phyloP scores from a whole-genome alignment of 306 rosid species.

The Pyrus betulifolia region DNA sequence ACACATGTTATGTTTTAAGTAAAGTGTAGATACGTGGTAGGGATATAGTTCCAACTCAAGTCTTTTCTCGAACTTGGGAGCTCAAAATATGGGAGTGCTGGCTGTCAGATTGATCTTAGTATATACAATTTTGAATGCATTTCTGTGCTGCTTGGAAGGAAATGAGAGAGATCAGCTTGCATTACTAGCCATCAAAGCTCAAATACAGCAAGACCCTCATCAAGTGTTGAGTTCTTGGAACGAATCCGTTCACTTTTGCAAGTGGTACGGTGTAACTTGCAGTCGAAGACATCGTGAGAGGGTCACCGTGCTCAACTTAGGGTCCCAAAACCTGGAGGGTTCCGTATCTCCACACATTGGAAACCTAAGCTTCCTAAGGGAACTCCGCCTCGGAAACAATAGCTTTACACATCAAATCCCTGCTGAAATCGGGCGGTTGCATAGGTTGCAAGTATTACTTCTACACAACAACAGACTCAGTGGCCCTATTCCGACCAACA shows the following conservation, averaged over 20 bases:
- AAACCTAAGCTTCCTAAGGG: neutral
- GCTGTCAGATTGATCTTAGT: too few species aligned
- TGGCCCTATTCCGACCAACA: neutral
- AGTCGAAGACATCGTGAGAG: neutral
- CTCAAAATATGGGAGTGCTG: too few species aligned
- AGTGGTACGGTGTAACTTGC: neutral
- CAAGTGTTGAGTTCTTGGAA: neutral
- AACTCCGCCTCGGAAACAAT: neutral
- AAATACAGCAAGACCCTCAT: neutral
- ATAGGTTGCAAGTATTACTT: neutral
- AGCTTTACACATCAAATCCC: neutral
- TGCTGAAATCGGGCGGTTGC: neutral
- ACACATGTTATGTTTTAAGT: neutral
- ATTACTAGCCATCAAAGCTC: neutral
- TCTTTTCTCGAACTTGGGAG: too few species aligned
- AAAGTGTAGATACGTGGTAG: too few species aligned
- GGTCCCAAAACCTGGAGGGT: neutral
- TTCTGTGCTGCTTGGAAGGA: neutral
- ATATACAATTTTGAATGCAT: too few species aligned
- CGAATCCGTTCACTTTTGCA: neutral
- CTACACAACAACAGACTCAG: neutral
- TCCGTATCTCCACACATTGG: neutral
- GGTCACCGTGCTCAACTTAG: neutral
- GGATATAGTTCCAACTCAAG: too few species aligned
- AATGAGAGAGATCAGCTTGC: neutral